A percentile compares a stretch with the other conserved stretches of the same genome.
Conservation (phyloP, 164 flowering plant genomes). For the Stephania japonica region DNA sequence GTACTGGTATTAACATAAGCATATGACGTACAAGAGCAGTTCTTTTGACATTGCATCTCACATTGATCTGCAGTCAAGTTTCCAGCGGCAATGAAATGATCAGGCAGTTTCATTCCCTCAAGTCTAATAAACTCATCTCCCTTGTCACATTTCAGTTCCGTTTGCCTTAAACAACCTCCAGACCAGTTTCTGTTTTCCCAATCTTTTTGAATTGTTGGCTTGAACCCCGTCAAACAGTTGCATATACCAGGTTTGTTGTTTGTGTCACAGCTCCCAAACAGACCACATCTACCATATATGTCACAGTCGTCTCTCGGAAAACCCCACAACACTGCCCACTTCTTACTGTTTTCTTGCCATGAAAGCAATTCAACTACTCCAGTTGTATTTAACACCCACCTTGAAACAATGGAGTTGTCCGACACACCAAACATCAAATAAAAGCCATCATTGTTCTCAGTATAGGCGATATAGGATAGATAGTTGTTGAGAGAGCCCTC, state of each 20-base stretch:
- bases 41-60: background rate
- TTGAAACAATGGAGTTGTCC: background rate
- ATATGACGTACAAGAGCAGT: background rate
- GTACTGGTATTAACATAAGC: background rate
- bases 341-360: background rate
- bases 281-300: constrained; percentile 12
- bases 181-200: background rate
- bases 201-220: background rate
- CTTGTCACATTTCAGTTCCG: background rate
- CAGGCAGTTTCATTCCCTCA: background rate
- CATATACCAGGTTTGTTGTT: background rate
- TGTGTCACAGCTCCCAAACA: constrained; percentile 11
- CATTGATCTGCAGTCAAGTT: background rate
- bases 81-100: background rate
- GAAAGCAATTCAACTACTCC: background rate
- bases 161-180: background rate
- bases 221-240: background rate
- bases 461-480: background rate
- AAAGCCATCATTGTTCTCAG: background rate
- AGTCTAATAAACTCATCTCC: background rate
- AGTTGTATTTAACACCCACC: background rate
- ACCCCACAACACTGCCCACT: background rate
- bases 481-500: too few species aligned
- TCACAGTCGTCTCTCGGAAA: background rate
- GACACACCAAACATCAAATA: background rate